phyloP scores from a whole-genome alignment of 2,329 filamentous ascomycete genomes.

The Ceratocystis ficicola region DNA sequence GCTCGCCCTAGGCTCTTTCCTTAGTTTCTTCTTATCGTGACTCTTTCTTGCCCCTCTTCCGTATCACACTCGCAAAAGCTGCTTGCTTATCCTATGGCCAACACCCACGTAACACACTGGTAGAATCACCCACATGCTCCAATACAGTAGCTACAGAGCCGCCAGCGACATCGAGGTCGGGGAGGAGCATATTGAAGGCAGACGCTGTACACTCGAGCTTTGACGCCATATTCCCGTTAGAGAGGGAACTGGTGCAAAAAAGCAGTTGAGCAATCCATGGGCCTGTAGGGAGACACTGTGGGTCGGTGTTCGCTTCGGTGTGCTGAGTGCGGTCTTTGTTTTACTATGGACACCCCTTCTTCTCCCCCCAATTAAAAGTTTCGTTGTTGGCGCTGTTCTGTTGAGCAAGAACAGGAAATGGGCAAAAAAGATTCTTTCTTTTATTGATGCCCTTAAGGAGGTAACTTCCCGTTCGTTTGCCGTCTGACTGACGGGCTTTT shows the following conservation, averaged over 20 bases:
- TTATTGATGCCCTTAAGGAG: not conserved
- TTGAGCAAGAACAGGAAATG: not conserved
- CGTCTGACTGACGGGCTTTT: not conserved
- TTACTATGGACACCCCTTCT: not conserved
- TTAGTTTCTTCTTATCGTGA: slow-evolving; percentile 3
- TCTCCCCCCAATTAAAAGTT: not conserved
- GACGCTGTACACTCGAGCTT: not conserved
- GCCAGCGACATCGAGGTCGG: not conserved
- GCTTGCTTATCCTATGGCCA: not conserved
- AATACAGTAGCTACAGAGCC: not conserved
- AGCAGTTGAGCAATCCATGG: not conserved
- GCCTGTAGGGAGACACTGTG: not conserved
- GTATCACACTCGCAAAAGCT: not conserved
- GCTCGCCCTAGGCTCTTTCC: not conserved
- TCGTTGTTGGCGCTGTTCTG: not conserved
- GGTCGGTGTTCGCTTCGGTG: not conserved
- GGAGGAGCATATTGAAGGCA: not conserved
- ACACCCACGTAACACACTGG: too few relatives aligned
- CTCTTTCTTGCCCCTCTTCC: slow-evolving; percentile 1
- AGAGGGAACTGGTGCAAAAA: not conserved
- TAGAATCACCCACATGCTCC: not conserved
- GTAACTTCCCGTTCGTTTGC: not conserved
- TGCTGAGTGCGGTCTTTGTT: not conserved
- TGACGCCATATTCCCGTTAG: not conserved
- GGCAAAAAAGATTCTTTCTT: not conserved